phyloP scores from a whole-genome alignment of 164 flowering plant species.

The Annona cherimola region DNA sequence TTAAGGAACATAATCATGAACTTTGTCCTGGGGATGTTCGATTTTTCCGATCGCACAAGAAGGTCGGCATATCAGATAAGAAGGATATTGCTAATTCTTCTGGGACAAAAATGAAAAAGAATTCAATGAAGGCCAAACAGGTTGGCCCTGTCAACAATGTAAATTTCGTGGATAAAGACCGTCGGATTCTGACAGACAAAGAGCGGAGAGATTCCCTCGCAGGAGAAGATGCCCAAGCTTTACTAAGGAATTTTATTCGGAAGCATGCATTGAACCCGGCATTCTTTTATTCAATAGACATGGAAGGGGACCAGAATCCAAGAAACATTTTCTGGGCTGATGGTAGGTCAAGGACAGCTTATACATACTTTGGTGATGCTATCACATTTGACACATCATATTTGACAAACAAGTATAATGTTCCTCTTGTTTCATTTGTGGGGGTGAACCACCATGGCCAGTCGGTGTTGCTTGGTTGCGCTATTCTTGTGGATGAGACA shows the following conservation, averaged over 20 bases:
- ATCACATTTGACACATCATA: constrained; percentile 59
- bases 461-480: constrained; percentile 68
- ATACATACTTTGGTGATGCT: constrained; percentile 38
- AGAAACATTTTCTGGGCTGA: constrained; percentile 79
- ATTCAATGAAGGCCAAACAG: constrained; percentile 65
- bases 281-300: constrained; percentile 51
- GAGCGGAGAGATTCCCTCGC: constrained; percentile 24
- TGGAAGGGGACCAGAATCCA: constrained; percentile 61
- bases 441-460: constrained; percentile 80
- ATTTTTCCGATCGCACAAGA: constrained; percentile 22
- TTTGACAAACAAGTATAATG: constrained; percentile 45
- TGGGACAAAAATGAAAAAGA: constrained; percentile 57
- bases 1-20: constrained; percentile 74
- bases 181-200: constrained; percentile 67
- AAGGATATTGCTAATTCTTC: constrained; percentile 13
- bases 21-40: constrained; percentile 51
- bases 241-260: background rate
- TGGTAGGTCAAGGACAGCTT: constrained; percentile 63
- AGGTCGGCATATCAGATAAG: background rate
- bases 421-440: constrained; percentile 74
- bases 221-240: background rate
- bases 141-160: constrained; percentile 71
- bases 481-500: constrained; percentile 62
- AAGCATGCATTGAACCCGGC: background rate
- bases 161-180: constrained; percentile 73